A percentile compares a stretch with the other conserved stretches of the same genome.
Conservation (phyloP, 345 rosid genomes). For the Eucalyptus tenuipes region DNA sequence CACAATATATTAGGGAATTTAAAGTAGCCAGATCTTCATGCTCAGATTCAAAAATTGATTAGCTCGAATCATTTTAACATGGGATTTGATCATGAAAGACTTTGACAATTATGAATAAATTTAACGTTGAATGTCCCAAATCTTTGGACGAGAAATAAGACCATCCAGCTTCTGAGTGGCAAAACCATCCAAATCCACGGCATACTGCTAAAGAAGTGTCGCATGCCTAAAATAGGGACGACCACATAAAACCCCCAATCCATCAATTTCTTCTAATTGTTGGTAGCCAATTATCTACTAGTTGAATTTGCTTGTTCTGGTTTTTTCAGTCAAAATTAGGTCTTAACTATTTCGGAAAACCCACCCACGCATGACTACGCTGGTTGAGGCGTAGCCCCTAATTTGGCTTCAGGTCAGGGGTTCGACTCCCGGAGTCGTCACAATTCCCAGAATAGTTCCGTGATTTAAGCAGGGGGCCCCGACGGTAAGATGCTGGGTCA, state of each 20-base stretch:
- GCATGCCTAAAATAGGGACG: not conserved
- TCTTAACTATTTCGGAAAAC: not conserved
- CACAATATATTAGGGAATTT: not conserved
- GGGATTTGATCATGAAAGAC: not conserved
- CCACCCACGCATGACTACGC: too few relatives aligned
- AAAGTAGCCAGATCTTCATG: not conserved
- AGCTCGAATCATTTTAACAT: not conserved
- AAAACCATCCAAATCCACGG: not conserved
- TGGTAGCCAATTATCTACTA: not conserved
- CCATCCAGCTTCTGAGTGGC: not conserved
- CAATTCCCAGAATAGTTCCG: too few relatives aligned
- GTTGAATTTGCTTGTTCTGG: not conserved
- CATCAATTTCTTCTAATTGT: not conserved
- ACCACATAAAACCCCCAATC: not conserved
- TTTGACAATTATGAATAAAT: not conserved
- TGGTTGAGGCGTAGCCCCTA: too few relatives aligned
- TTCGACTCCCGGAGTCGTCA: too few relatives aligned
- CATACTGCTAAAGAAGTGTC: not conserved
- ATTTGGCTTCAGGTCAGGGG: too few relatives aligned
- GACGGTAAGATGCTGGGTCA: too few relatives aligned
- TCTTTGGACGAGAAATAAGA: not conserved
- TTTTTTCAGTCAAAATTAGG: not conserved
- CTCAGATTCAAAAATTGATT: not conserved
- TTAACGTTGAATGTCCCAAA: not conserved
- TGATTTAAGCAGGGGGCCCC: too few relatives aligned